Conservation (phyloP, 805 yeast genomes). For the Lipomyces sp. region DNA sequence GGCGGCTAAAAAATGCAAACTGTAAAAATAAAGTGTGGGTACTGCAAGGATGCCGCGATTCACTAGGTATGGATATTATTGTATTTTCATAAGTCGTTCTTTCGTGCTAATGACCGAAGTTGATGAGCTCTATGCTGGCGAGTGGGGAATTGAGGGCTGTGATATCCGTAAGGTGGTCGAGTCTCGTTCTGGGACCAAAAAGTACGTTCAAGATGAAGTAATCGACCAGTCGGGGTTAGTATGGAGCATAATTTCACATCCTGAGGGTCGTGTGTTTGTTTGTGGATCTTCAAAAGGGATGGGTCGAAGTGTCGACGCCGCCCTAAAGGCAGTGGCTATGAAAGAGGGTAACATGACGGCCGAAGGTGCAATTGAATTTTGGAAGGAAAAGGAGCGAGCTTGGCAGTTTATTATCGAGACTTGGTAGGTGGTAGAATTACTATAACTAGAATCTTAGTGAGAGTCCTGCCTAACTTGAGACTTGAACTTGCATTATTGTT, state of each 20-base stretch:
- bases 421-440: conserved; percentile 18
- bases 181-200: conserved; percentile 40
- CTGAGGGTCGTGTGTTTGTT: conserved; percentile 41
- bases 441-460: neutral
- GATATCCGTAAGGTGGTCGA: conserved; percentile 40
- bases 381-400: conserved; percentile 34
- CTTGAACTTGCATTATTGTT: neutral
- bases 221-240: conserved; percentile 37
- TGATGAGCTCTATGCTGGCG: conserved; percentile 42
- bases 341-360: conserved; percentile 29
- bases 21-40: conserved; percentile 43
- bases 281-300: conserved; percentile 41
- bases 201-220: conserved; percentile 42
- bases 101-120: conserved; percentile 16
- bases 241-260: conserved; percentile 40
- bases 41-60: conserved; percentile 42
- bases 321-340: conserved; percentile 39
- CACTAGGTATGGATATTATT: conserved; percentile 22
- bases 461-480: neutral
- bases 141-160: conserved; percentile 40
- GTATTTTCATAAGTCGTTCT: no score
- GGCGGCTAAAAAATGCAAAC: conserved; percentile 39
- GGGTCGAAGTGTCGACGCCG: conserved; percentile 41
- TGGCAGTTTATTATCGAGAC: conserved; percentile 38
- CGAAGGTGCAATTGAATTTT: conserved; percentile 36